A percentile compares a stretch with the other conserved stretches of the same genome.
Evolutionary conservation across 1,139 yeast species (phyloP).

Genomic region (Candida buenavistaensis): DNA sequence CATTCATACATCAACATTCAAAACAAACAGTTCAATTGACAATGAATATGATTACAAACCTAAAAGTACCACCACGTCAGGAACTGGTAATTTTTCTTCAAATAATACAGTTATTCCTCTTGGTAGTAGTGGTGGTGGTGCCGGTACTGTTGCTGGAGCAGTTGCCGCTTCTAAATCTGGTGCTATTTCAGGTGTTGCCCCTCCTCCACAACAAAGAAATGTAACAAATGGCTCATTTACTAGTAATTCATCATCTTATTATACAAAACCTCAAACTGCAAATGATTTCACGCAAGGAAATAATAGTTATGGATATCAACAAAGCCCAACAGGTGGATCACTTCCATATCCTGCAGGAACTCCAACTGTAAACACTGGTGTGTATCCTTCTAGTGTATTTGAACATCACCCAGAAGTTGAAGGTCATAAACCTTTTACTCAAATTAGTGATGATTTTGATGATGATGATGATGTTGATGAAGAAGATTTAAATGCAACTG

Average conservation of each 20-base stretch:
- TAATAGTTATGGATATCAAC: constrained; percentile 5
- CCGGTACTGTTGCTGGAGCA: constrained; percentile 1
- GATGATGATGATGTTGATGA: constrained; percentile 18
- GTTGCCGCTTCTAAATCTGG: background rate
- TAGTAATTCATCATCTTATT: constrained; percentile 26
- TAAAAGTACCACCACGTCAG: constrained; percentile 1
- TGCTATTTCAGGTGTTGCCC: constrained; percentile 1
- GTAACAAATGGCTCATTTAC: constrained; percentile 10
- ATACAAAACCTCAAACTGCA: constrained; percentile 35
- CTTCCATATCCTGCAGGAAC: constrained; percentile 12
- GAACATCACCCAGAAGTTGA: constrained; percentile 50
- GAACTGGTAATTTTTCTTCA: background rate
- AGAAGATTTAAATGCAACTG: constrained; percentile 13
- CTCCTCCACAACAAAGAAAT: constrained; percentile 6
- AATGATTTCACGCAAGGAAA: constrained; percentile 32
- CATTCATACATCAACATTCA: constrained; percentile 14
- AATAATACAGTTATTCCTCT: background rate
- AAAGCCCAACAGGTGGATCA: constrained; percentile 1
- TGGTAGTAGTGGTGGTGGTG: constrained; percentile 1
- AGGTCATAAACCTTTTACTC: constrained; percentile 51
- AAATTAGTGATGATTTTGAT: constrained; percentile 35
- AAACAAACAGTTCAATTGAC: constrained; percentile 20
- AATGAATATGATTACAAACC: constrained; percentile 31
- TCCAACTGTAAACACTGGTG: constrained; percentile 1
- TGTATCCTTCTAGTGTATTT: constrained; percentile 26